phyloP scores from a whole-genome alignment of 495 filamentous ascomycete species.

The Penicillium pancosmium region DNA sequence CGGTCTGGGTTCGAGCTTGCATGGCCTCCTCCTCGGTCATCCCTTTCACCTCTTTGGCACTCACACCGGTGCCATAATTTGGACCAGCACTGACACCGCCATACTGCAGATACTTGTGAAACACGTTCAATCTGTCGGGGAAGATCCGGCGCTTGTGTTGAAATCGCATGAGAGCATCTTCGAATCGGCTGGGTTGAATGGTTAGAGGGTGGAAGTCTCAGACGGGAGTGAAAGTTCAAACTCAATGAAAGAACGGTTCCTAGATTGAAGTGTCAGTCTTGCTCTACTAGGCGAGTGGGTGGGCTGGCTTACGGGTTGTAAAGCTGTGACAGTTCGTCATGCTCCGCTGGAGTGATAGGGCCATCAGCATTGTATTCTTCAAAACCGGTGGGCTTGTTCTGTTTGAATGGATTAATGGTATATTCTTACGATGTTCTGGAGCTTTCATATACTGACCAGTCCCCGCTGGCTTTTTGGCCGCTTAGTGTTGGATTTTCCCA shows the following conservation, averaged over 20 bases:
- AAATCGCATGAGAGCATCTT: constrained; percentile 84
- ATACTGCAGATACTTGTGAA: constrained; percentile 77
- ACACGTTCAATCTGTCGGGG: constrained; percentile 58
- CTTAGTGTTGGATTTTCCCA: constrained; percentile 30
- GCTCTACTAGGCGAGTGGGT: not conserved
- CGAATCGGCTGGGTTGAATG: constrained; percentile 64
- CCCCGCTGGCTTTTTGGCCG: constrained; percentile 53
- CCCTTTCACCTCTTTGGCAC: constrained; percentile 51
- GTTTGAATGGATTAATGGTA: constrained; percentile 15
- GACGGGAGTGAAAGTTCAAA: constrained; percentile 23
- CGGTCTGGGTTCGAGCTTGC: constrained; percentile 33
- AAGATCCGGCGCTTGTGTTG: constrained; percentile 73
- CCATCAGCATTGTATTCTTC: constrained; percentile 76
- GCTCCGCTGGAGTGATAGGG: constrained; percentile 71
- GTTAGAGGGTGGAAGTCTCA: not conserved
- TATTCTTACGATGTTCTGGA: not conserved
- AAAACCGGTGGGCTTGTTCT: constrained; percentile 61
- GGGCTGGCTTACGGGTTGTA: constrained; percentile 47
- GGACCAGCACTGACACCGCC: constrained; percentile 75
- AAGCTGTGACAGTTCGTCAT: constrained; percentile 58
- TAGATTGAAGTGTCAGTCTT: constrained; percentile 23
- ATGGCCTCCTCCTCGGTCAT: constrained; percentile 67
- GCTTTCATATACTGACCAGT: constrained; percentile 26
- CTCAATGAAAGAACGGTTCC: constrained; percentile 43
- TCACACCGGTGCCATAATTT: constrained; percentile 68